Evolutionary conservation across 2,329 filamentous ascomycete species (phyloP).

Genomic region (Aspergillus clavatus): DNA sequence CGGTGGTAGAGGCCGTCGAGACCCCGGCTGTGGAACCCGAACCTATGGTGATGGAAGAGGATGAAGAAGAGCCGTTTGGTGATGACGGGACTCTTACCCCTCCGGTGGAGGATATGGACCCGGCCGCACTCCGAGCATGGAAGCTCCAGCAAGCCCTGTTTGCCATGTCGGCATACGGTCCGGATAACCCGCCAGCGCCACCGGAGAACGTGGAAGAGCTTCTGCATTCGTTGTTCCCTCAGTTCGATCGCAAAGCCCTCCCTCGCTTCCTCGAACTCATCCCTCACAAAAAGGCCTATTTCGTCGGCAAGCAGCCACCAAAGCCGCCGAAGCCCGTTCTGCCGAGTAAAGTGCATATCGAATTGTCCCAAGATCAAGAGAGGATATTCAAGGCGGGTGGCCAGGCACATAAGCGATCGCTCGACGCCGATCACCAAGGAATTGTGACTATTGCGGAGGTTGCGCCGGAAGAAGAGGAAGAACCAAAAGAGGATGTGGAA

Average conservation of each 20-base stretch:
- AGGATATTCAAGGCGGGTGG: slow-evolving; percentile 75
- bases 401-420: slow-evolving; percentile 49
- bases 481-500: slow-evolving; percentile 47
- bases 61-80: slow-evolving; percentile 22
- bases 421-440: slow-evolving; percentile 53
- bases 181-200: slow-evolving; percentile 61
- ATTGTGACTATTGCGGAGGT: slow-evolving; percentile 46
- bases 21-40: slow-evolving; percentile 16
- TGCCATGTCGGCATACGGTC: slow-evolving; percentile 44
- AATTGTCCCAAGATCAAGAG: slow-evolving; percentile 80
- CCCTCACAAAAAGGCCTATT: slow-evolving; percentile 71
- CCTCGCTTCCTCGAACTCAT: slow-evolving; percentile 79
- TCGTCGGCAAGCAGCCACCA: slow-evolving; percentile 69
- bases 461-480: slow-evolving; percentile 47
- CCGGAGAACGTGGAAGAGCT: slow-evolving; percentile 70
- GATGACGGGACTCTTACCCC: slow-evolving; percentile 25
- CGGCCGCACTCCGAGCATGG: slow-evolving; percentile 39
- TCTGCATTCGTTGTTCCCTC: slow-evolving; percentile 73
- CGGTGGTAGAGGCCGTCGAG: slow-evolving; percentile 14
- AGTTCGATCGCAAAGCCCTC: slow-evolving; percentile 69
- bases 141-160: slow-evolving; percentile 46
- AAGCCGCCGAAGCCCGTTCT: slow-evolving; percentile 78
- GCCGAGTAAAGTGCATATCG: slow-evolving; percentile 82
- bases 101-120: slow-evolving; percentile 39
- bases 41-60: slow-evolving; percentile 23